These are phyloP conservation scores for Neofusicoccum umdonicola DNA, from an alignment of 2,329 filamentous ascomycete genomes.

Conservation along the genomic window DNA sequence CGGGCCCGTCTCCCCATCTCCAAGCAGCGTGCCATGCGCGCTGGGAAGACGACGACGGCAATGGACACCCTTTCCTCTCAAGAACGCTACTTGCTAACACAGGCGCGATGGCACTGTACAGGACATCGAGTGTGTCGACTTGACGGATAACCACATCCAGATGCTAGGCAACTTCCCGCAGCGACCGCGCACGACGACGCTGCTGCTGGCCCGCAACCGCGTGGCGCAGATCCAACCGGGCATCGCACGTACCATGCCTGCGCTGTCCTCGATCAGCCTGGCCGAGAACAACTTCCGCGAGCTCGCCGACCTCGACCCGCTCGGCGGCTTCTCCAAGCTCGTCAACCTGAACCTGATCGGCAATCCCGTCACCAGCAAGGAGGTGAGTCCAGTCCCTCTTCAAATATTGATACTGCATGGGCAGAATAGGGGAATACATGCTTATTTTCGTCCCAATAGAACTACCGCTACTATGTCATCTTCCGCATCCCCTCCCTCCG, in stretches of 20 bases:
- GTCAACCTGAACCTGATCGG: constrained; percentile 79
- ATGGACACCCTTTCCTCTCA: too few relatives aligned
- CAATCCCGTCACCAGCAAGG: constrained; percentile 88
- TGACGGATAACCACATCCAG: constrained; percentile 97
- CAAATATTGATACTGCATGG: too few relatives aligned
- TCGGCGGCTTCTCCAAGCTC: constrained; percentile 66
- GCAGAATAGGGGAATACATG: too few relatives aligned
- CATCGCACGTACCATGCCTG: constrained; percentile 73
- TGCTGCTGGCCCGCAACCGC: constrained; percentile 87
- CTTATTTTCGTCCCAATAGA: constrained; percentile 49
- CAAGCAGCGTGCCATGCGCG: not conserved
- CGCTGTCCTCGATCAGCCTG: constrained; percentile 77
- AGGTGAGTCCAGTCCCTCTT: constrained; percentile 54
- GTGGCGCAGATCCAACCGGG: constrained; percentile 76
- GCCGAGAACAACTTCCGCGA: constrained; percentile 79
- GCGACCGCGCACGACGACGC: constrained; percentile 79
- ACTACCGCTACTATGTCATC: constrained; percentile 90
- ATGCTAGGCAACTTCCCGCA: constrained; percentile 89
- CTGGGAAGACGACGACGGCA: too few relatives aligned
- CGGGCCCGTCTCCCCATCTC: not conserved
- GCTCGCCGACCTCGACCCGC: constrained; percentile 81
- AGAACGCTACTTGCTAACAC: too few relatives aligned
- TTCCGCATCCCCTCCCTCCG: constrained; percentile 82
- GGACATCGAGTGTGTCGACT: constrained; percentile 95
- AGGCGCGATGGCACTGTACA: constrained; percentile 33